phyloP scores from a whole-genome alignment of 352 stramenopile species.

The Peronospora farinosa region DNA sequence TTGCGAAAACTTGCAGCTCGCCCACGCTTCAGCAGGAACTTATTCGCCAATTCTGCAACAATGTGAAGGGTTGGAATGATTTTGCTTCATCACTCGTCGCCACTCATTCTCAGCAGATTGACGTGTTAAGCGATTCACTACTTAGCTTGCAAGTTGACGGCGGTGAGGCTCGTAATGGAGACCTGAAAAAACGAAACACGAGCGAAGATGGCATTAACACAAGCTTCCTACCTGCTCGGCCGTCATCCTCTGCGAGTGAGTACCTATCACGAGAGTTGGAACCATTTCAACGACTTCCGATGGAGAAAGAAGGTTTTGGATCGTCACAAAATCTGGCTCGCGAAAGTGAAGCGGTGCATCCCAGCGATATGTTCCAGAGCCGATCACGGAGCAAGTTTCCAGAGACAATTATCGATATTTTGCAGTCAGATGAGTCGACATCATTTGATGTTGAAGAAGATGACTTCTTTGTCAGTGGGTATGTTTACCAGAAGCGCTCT shows the following conservation, averaged over 20 bases:
- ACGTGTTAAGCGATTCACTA: constrained; percentile 55
- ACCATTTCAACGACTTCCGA: constrained; percentile 54
- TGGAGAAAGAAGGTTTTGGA: constrained; percentile 69
- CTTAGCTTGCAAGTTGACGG: constrained; percentile 24
- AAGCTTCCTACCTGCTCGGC: constrained; percentile 44
- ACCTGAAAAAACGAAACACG: constrained; percentile 15
- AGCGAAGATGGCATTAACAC: constrained; percentile 44
- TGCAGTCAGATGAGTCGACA: constrained; percentile 50
- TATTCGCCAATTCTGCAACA: constrained; percentile 68
- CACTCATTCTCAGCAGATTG: constrained; percentile 71
- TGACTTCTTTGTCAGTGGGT: constrained; percentile 44
- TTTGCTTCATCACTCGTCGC: constrained; percentile 61
- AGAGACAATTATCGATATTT: constrained; percentile 65
- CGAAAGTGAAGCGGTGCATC: constrained; percentile 50
- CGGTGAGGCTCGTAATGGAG: constrained; percentile 13
- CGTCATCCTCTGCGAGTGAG: constrained; percentile 56
- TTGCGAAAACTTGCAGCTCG: constrained; percentile 73
- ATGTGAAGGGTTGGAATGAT: constrained; percentile 52
- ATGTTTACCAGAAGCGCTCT: constrained; percentile 64
- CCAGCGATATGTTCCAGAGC: constrained; percentile 66
- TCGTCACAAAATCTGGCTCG: constrained; percentile 53
- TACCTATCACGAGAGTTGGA: constrained; percentile 60
- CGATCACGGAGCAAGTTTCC: constrained; percentile 65
- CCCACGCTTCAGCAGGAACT: constrained; percentile 69
- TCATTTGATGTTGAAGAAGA: constrained; percentile 55